phyloP scores from a whole-genome alignment of 768 basidiomycete species.

The Asterophora lycoperdoides region DNA sequence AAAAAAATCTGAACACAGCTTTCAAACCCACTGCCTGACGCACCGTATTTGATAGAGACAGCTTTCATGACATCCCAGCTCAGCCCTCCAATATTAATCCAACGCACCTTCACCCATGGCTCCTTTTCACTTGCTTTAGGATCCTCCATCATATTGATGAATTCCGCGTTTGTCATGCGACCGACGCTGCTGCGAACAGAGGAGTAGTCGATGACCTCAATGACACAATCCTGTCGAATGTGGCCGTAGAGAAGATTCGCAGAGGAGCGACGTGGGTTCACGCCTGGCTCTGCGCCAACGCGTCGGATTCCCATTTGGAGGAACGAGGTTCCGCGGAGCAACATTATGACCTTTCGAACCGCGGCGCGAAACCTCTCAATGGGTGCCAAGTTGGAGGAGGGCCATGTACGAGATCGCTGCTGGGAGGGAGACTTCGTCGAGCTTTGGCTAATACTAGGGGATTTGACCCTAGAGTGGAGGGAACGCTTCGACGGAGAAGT shows the following conservation, averaged over 20 bases:
- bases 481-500: slow-evolving; percentile 13
- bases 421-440: slow-evolving; percentile 3
- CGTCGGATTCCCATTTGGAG: slow-evolving; percentile 26
- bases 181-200: slow-evolving; percentile 47
- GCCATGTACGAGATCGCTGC: slow-evolving; percentile 13
- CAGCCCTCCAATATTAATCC: slow-evolving; percentile 68
- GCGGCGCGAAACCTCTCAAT: slow-evolving; percentile 49
- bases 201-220: slow-evolving; percentile 67
- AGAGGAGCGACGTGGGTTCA: slow-evolving; percentile 60
- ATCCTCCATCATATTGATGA: slow-evolving; percentile 52
- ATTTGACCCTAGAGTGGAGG: slow-evolving; percentile 9
- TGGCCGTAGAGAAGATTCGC: slow-evolving; percentile 54
- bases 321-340: slow-evolving; percentile 49
- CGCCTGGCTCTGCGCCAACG: slow-evolving; percentile 67
- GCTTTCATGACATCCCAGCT: slow-evolving; percentile 74
- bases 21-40: slow-evolving; percentile 16
- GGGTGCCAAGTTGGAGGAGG: slow-evolving; percentile 26
- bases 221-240: slow-evolving; percentile 56
- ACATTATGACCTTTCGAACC: slow-evolving; percentile 59
- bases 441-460: neutral
- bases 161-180: slow-evolving; percentile 57
- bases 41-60: slow-evolving; percentile 61
- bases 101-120: slow-evolving; percentile 65
- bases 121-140: slow-evolving; percentile 41
- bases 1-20: neutral